Percentiles rank a stretch among this genome's conserved stretches.
Conservation (phyloP, 352 stramenopile species). For the Phytopythium delawarense region DNA sequence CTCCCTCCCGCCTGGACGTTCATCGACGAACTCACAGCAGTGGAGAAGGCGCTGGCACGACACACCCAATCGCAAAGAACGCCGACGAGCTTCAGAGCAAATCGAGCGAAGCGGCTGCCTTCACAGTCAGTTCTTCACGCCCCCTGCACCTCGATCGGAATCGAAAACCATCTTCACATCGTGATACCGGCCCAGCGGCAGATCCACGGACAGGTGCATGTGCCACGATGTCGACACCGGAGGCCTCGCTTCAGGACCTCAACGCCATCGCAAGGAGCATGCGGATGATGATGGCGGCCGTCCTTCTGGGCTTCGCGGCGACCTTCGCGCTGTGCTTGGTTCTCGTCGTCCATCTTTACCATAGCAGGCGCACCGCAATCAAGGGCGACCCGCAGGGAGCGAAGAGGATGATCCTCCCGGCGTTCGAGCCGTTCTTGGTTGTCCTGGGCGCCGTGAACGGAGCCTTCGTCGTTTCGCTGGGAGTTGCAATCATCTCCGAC, state of each 20-base stretch:
- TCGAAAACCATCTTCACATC: no score
- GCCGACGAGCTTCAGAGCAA: no score
- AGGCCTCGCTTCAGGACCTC: background rate
- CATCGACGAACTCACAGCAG: no score
- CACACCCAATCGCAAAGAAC: no score
- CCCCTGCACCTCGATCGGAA: no score
- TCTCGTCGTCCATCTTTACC: conserved; percentile 28
- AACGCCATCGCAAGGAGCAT: conserved; percentile 12
- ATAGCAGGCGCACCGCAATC: conserved; percentile 23
- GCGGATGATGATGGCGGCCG: conserved; percentile 17
- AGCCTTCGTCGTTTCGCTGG: conserved; percentile 21
- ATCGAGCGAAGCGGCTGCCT: no score
- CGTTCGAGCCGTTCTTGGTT: conserved; percentile 37
- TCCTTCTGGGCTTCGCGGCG: conserved; percentile 22
- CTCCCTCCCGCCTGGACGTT: no score
- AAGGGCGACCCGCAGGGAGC: conserved; percentile 24
- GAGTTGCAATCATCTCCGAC: conserved; percentile 12
- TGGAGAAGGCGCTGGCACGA: no score
- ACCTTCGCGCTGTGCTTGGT: conserved; percentile 34
- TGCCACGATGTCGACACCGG: background rate
- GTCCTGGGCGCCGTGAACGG: conserved; percentile 26
- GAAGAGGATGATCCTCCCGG: conserved; percentile 36
- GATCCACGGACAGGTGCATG: conserved; percentile 11
- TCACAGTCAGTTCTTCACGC: no score
- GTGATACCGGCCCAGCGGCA: no score